Evolutionary conservation across 352 stramenopile genomes (phyloP).

Genomic region (Globisporangium parvum): DNA sequence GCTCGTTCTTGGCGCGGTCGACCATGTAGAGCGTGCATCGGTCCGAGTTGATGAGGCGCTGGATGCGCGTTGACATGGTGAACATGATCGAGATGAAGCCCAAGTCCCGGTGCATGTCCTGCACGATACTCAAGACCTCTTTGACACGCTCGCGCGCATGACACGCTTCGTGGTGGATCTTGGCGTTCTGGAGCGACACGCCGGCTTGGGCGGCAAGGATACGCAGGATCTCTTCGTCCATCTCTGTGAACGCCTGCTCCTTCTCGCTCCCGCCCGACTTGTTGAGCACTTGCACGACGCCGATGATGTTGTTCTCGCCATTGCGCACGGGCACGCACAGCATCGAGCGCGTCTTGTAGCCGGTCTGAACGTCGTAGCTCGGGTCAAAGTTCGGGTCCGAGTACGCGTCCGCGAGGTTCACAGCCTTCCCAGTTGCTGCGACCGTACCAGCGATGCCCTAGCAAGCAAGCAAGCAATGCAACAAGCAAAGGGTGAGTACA

Average conservation of each 20-base stretch:
- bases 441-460: constrained; percentile 88
- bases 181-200: constrained; percentile 82
- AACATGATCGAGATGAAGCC: constrained; percentile 90
- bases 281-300: constrained; percentile 90
- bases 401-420: constrained; percentile 93
- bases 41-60: constrained; percentile 86
- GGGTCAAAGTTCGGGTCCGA: constrained; percentile 90
- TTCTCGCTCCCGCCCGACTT: constrained; percentile 59
- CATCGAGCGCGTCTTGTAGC: constrained; percentile 89
- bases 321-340: constrained; percentile 89
- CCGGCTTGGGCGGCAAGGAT: constrained; percentile 85
- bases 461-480: background rate
- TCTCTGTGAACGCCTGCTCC: constrained; percentile 61
- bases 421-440: constrained; percentile 60
- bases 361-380: constrained; percentile 88
- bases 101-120: constrained; percentile 86
- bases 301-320: constrained; percentile 70
- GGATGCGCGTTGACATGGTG: constrained; percentile 86
- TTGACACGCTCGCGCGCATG: constrained; percentile 57
- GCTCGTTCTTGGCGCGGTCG: constrained; percentile 83
- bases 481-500: background rate
- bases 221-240: constrained; percentile 85
- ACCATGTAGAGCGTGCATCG: constrained; percentile 91
- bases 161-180: constrained; percentile 55
- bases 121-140: constrained; percentile 85